A percentile compares a stretch with the other conserved stretches of the same genome.
These are phyloP conservation scores for Ottelia alismoides DNA, from an alignment of 106 monocot species.

Conservation along the genomic window DNA sequence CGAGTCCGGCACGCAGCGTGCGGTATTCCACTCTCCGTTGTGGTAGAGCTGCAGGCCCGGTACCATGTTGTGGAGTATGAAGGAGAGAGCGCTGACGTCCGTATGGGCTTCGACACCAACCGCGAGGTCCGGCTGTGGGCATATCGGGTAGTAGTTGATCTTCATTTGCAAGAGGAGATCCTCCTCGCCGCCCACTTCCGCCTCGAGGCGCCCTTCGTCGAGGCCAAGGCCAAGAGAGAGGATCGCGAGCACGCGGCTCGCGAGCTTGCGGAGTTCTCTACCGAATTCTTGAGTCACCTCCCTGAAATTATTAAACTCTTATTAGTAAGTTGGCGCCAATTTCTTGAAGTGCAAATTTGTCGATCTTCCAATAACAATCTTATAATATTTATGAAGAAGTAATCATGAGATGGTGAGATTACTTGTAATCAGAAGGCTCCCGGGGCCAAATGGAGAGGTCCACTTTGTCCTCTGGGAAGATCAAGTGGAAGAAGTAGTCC, in stretches of 20 bases:
- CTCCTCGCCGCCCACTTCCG: constrained; percentile 42
- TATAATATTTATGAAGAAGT: too few relatives aligned
- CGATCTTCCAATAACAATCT: too few relatives aligned
- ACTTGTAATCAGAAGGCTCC: constrained; percentile 45
- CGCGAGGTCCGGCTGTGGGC: constrained; percentile 73
- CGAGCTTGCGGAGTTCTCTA: constrained; percentile 31
- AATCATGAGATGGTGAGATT: not conserved
- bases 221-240: constrained; percentile 58
- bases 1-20: constrained; percentile 39
- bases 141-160: constrained; percentile 89
- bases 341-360: not conserved
- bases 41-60: constrained; percentile 67
- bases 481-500: constrained; percentile 92
- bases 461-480: constrained; percentile 46
- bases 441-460: constrained; percentile 59
- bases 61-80: constrained; percentile 77
- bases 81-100: constrained; percentile 68
- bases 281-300: constrained; percentile 48
- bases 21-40: constrained; percentile 45
- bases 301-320: constrained; percentile 5
- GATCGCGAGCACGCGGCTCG: constrained; percentile 37
- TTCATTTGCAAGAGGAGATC: constrained; percentile 70
- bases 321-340: not conserved
- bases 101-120: constrained; percentile 88
- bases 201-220: constrained; percentile 30